Evolutionary conservation across 2,329 filamentous ascomycete genomes (phyloP).

Genomic region (Ophiognomonia clavigignenti-juglandacearum): DNA sequence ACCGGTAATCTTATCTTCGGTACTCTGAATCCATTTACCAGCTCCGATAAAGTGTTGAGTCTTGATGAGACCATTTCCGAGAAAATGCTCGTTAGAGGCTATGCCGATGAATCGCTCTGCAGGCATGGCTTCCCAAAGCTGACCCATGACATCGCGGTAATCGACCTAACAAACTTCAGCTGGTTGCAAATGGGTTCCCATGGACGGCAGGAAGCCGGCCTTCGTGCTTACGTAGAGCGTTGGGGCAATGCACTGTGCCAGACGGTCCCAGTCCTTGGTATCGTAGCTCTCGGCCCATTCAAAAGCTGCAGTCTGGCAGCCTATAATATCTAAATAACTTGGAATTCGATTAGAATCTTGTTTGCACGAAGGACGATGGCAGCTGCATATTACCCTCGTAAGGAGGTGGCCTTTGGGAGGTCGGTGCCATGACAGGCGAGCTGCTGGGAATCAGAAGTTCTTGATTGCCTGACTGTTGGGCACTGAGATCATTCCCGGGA

Average conservation of each 20-base stretch:
- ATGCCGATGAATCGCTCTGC: constrained; percentile 48
- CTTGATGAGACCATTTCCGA: constrained; percentile 49
- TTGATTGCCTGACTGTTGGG: no score
- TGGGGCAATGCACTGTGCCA: constrained; percentile 26
- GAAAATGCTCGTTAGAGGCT: constrained; percentile 45
- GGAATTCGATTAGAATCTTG: no score
- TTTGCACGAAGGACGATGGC: no score
- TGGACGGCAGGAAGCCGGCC: no score
- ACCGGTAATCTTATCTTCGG: constrained; percentile 42
- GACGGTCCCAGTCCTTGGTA: constrained; percentile 59
- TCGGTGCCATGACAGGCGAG: no score
- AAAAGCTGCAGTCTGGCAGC: constrained; percentile 40
- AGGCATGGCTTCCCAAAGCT: constrained; percentile 53
- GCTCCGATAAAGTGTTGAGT: constrained; percentile 54
- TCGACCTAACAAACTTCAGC: no score
- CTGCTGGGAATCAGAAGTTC: no score
- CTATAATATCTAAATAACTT: constrained; percentile 42
- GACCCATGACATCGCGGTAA: constrained; percentile 38
- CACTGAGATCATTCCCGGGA: no score
- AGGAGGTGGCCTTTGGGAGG: no score
- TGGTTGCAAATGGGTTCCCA: no score
- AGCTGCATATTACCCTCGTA: no score
- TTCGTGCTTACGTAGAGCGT: neutral
- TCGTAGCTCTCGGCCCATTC: constrained; percentile 64
- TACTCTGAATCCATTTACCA: constrained; percentile 45